Evolutionary conservation across 2,329 filamentous ascomycete species (phyloP), one percentile per base, ranked within the genome.

Genomic region (Cordyceps cateniannulata): DNA sequence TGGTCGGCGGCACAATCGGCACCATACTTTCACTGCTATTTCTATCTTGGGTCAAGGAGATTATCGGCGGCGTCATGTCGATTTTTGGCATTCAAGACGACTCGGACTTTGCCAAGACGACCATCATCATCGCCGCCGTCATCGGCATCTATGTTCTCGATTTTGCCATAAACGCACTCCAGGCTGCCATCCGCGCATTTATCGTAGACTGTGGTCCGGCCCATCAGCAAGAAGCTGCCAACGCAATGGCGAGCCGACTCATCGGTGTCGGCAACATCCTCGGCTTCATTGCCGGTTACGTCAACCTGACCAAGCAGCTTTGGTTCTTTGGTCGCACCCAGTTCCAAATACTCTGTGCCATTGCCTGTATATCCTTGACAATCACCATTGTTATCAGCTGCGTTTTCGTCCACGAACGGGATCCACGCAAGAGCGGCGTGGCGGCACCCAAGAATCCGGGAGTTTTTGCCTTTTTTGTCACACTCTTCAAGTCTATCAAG

Each of bases 161-260:
- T 72, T 95, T 98, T 73, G 86, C 93, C 68, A 95, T 98, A 77
- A 98, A 98, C 75, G 95, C 93, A 83, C 91, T 98, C 38, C 93
- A 98, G 82, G 93, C 95, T 53, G 90, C 87, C 5, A 90, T 97
- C 69, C 85, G 93, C 65, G 91, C 93, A 25, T 96, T 96, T 71
- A 96, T 98, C 59, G 90, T 97, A 25, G 93, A 98, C 70, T 93
- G 92, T 69, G 90, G 91, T 0, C 95, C 95, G 0, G 85, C 90
- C 1, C 93, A 97, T 69, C 93, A 98, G 72, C 93, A 98, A 76
- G 93, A 96, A 74, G 82, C 88, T 42, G 93, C 93, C 59, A 98
- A 98, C 75, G 88, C 93, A 45, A 97, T 96, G 93, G 91, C 93
- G 22, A 93, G 91, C 69, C 86, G 93, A 56, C 84, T 93, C 61